These are phyloP conservation scores for Nicotiana tabacum DNA, from an alignment of 257 asterid genomes.

Conservation along the genomic window DNA sequence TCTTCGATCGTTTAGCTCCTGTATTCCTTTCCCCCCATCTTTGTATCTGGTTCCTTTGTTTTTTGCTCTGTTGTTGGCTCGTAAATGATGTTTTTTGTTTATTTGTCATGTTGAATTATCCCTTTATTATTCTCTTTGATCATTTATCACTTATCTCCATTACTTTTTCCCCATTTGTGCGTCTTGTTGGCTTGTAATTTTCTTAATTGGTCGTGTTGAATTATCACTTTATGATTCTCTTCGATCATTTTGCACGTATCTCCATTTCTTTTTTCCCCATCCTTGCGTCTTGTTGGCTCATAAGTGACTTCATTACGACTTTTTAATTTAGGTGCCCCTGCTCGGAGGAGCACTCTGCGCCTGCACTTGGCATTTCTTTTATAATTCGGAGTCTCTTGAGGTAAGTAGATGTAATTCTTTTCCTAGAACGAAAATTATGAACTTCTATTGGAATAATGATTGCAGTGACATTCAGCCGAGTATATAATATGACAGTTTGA, in stretches of 20 bases:
- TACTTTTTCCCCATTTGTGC: too few relatives aligned
- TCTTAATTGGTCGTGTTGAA: not conserved
- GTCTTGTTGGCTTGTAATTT: not conserved
- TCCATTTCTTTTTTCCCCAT: not conserved
- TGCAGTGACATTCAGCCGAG: not conserved
- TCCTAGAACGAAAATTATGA: not conserved
- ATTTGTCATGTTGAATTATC: too few relatives aligned
- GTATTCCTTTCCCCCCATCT: too few relatives aligned
- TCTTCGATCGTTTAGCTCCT: too few relatives aligned
- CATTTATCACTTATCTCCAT: too few relatives aligned
- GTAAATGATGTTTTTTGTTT: too few relatives aligned
- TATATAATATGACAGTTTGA: not conserved
- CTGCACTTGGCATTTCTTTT: conserved; percentile 99
- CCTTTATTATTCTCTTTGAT: too few relatives aligned
- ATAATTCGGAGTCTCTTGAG: conserved; percentile 92
- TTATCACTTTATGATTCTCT: not conserved
- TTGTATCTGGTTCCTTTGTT: too few relatives aligned
- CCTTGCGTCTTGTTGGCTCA: not conserved
- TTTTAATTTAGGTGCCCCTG: conserved; percentile 71
- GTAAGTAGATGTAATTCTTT: conserved; percentile 28
- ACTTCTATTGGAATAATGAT: not conserved
- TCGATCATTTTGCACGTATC: not conserved
- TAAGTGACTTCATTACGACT: conserved; percentile 8
- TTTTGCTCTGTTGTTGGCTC: not conserved
- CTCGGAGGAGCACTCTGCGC: conserved; percentile 98